Evolutionary conservation across 1,284 basidiomycete genomes (phyloP), one percentile per base, ranked within the genome.

Genomic region (Lentinula novae-zelandiae): DNA sequence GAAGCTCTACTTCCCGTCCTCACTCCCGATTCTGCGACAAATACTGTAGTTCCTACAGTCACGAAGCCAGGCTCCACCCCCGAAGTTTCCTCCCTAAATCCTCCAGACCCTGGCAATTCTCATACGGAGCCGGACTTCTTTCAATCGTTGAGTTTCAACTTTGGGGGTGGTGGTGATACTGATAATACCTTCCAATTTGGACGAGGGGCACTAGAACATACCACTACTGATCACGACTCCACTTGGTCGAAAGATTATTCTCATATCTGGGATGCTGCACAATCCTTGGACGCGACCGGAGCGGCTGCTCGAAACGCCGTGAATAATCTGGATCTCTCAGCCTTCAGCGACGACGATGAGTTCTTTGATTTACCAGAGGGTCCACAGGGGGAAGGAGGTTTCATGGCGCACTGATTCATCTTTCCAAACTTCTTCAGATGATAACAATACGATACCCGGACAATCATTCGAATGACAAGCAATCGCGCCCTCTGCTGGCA

Each of bases 361-460:
- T 56, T 46, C 31, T 56, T 56, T 17, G 54, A 56, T 56, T 56
- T 42, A 13, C 54, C 40, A 7, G 54, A 56, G 39, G 42, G 15
- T 44, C 54, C 40, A n/a, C 54, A 56, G 5, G 40, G 36, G 7
- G 54, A 46, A 15, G 53, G 22, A 17, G 15, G 2, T 36, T 46
- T 44, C 27, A 20, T 54, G 17, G 54, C 42, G 15, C 40, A 56
- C 31, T 56, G 33, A 56, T 46, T 15, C 15, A 15, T 50, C 15
- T 3, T 34, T 50, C 8, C 5, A 22, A 8, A 38, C 2, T 38
- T 38, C 36, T 38, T 38, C 8, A 12, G 12, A 38, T 38, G 8
- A 38, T 38, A 2, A 8, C 36, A 9, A 12, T 38, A 38, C 4
- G 36, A 38, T 38, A 38, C 12, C 27, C 27, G 27, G 27, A 27